These are phyloP conservation scores for Hanseniaspora pseudoguilliermondii DNA, from an alignment of 805 yeast genomes.

Conservation along the genomic window DNA sequence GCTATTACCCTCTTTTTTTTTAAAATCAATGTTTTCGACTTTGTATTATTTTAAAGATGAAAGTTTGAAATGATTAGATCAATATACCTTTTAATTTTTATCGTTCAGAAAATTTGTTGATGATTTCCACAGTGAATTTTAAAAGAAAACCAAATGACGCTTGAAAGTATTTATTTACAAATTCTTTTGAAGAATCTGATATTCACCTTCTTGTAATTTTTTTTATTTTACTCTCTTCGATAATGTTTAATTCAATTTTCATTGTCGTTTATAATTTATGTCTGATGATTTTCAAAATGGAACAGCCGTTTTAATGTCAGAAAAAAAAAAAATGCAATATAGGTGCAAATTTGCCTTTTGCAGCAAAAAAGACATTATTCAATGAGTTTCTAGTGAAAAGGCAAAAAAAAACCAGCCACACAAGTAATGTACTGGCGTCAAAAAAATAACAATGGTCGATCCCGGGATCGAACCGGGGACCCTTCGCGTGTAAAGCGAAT, in stretches of 20 bases:
- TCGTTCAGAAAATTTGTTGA: background rate
- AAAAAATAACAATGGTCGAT: conserved; percentile 20
- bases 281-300: background rate
- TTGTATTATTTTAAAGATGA: background rate
- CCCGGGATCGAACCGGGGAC: conserved; percentile 31
- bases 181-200: background rate
- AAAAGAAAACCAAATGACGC: background rate
- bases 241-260: too few relatives aligned
- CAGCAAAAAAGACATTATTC: background rate
- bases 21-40: too few relatives aligned
- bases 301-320: background rate
- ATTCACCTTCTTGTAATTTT: too few relatives aligned
- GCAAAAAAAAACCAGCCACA: background rate
- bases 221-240: too few relatives aligned
- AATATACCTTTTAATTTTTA: background rate
- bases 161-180: background rate
- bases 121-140: background rate
- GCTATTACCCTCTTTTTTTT: too few relatives aligned
- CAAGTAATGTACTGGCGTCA: background rate
- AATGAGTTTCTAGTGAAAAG: too few relatives aligned
- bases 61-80: background rate
- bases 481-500: conserved; percentile 30
- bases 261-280: conserved; percentile 4
- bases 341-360: background rate
- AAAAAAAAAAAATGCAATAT: background rate